Evolutionary conservation across 106 monocot genomes (phyloP), one percentile per base, ranked within the genome.

Genomic region (Dendrobium catenatum): DNA sequence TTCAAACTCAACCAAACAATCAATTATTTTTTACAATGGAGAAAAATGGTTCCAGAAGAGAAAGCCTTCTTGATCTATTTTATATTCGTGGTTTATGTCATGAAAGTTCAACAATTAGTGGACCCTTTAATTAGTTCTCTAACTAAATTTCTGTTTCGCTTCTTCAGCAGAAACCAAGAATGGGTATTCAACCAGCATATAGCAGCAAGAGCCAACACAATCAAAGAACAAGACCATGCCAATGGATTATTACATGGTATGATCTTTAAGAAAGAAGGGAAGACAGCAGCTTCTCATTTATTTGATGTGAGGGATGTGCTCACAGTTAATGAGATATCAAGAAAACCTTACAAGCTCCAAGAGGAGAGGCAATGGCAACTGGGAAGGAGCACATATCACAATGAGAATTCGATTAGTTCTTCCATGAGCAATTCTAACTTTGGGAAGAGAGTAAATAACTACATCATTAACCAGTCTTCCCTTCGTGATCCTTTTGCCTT

Each of bases 281-380:
- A 91, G 56, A 77, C 86, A 4, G 78, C 87, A 0, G 78, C 81
- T 43, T 80, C 81, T 90, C 73, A 61, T 61, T 8, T 61, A 22
- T 92, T 90, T n/a, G 94, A 95, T 43, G 84, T 86, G 26, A 77
- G 90, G 76, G 83, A 87, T 26, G 85, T 82, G 16, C 56, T 88
- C 68, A 26, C 87, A 41, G 79, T 51, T 56, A 64, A 59, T 17
- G 76, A 68, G 49, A 84, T 24, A 29, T 1, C 82, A 20, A 33
- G 76, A 9, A 13, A 54, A 1, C 61, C 70, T 31, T 9, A 70
- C 11, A 27, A 33, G 70, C 11, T 70, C n/a, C 70, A 42, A 16
- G 74, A n/a, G 43, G 20, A 44, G 74, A 64, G 51, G 9, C 82
- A 79, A 6, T 5, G 37, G 20, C 80, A 73, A 17, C 80, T 20